Evolutionary conservation across 441 rosid species (phyloP).

Genomic region (Gossypium davidsonii): DNA sequence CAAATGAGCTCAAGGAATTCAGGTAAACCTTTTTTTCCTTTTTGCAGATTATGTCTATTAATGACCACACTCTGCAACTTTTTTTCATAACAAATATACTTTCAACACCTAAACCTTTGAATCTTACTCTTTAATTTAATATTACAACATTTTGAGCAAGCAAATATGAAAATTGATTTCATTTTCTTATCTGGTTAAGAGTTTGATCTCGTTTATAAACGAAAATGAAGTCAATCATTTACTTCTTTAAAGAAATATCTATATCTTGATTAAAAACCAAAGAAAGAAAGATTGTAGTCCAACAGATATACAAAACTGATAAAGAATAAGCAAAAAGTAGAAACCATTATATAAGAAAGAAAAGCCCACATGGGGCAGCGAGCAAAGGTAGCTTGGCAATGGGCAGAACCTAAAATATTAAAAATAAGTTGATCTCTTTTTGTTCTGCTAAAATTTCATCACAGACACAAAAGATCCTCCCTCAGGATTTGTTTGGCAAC

Average conservation of each 20-base stretch:
- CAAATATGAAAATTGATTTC: too few species aligned
- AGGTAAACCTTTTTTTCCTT: not conserved
- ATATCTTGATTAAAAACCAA: too few species aligned
- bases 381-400: not conserved
- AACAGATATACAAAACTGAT: too few species aligned
- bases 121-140: too few species aligned
- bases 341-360: not conserved
- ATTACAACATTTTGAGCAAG: too few species aligned
- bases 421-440: not conserved
- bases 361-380: slow-evolving; percentile 15
- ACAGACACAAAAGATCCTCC: slow-evolving; percentile 19
- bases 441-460: slow-evolving; percentile 22
- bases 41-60: not conserved
- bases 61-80: not conserved
- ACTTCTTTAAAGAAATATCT: too few species aligned
- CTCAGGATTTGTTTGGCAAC: slow-evolving; percentile 22
- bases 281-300: too few species aligned
- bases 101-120: not conserved
- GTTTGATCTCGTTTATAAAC: too few species aligned
- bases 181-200: too few species aligned
- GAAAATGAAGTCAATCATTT: too few species aligned
- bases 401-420: slow-evolving; percentile 4
- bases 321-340: not conserved
- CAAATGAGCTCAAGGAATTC: not conserved
- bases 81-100: not conserved